Conservation (phyloP, 1,284 basidiomycete genomes). For the Ceratobasidium theobromae region DNA sequence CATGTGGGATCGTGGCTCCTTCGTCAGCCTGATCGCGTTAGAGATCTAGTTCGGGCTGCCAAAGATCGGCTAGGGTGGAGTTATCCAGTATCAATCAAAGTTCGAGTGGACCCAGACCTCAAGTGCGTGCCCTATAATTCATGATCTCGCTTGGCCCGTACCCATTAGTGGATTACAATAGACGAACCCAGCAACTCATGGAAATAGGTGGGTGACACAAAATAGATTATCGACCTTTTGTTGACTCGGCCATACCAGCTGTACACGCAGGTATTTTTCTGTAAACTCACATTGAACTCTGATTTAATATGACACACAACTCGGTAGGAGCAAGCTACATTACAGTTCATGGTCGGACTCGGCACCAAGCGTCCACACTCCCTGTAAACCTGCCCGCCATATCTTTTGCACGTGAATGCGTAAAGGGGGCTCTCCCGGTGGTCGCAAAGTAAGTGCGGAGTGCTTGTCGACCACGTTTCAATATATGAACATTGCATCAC, state of each 20-base stretch:
- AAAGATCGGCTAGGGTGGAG: slow-evolving; percentile 53
- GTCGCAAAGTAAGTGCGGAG: slow-evolving; percentile 49
- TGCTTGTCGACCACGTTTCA: neutral
- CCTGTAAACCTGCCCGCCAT: slow-evolving; percentile 54
- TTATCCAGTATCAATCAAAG: slow-evolving; percentile 60
- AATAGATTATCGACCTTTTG: neutral
- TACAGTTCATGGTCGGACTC: slow-evolving; percentile 58
- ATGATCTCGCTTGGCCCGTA: neutral
- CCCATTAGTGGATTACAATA: slow-evolving; percentile 37
- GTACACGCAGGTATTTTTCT: slow-evolving; percentile 47
- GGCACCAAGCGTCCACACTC: slow-evolving; percentile 53
- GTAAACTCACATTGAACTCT: neutral
- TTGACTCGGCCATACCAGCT: slow-evolving; percentile 37
- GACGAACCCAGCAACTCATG: slow-evolving; percentile 53
- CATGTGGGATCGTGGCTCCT: slow-evolving; percentile 58
- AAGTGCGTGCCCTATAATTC: slow-evolving; percentile 40
- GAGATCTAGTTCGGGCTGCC: slow-evolving; percentile 55
- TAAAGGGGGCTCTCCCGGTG: slow-evolving; percentile 51
- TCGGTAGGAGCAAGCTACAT: slow-evolving; percentile 43
- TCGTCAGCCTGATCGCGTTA: slow-evolving; percentile 51
- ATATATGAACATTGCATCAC: neutral
- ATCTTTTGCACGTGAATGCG: slow-evolving; percentile 53
- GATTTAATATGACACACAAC: neutral
- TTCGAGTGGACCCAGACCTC: slow-evolving; percentile 55
- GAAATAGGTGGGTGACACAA: slow-evolving; percentile 42